These are phyloP conservation scores for Lachnellula willkommii DNA, from an alignment of 2,329 filamentous ascomycete genomes.

Conservation along the genomic window DNA sequence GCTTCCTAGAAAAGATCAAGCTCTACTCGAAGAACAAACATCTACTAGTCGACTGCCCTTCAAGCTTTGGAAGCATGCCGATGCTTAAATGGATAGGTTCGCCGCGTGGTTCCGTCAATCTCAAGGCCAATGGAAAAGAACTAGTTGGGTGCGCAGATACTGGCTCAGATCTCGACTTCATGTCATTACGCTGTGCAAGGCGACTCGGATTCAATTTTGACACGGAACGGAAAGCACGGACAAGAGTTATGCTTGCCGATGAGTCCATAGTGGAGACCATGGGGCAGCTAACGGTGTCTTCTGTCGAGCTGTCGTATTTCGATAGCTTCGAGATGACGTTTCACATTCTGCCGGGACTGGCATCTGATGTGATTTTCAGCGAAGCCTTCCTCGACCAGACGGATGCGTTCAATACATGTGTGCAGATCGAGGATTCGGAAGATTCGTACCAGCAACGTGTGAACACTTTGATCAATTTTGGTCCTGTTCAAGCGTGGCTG, in stretches of 20 bases:
- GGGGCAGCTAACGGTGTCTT: constrained; percentile 4
- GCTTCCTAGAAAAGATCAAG: constrained; percentile 5
- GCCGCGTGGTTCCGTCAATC: neutral
- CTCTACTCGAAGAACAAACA: constrained; percentile 5
- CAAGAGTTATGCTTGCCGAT: constrained; percentile 5
- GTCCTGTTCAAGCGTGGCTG: constrained; percentile 6
- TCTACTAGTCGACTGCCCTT: constrained; percentile 2
- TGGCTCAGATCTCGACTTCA: constrained; percentile 12
- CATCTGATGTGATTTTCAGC: constrained; percentile 11
- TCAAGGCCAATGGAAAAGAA: constrained; percentile 1
- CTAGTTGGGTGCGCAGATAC: constrained; percentile 5
- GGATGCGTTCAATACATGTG: constrained; percentile 8
- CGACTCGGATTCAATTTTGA: constrained; percentile 4
- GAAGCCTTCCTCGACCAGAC: constrained; percentile 10
- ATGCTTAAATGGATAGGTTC: constrained; percentile 9
- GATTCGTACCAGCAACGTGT: neutral
- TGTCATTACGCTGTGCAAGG: constrained; percentile 6
- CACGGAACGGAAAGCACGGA: neutral
- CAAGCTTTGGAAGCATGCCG: neutral
- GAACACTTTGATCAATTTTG: constrained; percentile 8
- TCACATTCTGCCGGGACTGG: constrained; percentile 6
- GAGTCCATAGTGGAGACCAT: constrained; percentile 7
- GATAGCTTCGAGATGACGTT: constrained; percentile 9
- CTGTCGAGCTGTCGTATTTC: neutral
- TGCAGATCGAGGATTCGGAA: constrained; percentile 1